These are phyloP conservation scores for Pneumocystis canis DNA, from an alignment of 1,139 yeast species.

Conservation along the genomic window DNA sequence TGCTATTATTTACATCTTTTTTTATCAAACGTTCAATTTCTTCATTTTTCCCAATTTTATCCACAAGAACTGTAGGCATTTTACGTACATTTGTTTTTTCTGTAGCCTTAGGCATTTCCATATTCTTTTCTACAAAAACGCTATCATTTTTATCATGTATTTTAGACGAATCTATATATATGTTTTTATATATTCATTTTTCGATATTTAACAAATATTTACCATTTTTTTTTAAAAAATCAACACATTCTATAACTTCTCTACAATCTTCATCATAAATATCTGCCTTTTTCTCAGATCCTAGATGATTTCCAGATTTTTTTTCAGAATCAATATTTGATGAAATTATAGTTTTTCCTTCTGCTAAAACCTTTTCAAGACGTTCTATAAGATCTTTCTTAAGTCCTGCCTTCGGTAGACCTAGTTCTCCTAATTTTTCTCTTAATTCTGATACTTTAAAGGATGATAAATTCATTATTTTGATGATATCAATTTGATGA, in stretches of 20 bases:
- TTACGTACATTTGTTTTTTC: neutral
- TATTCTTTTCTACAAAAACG: neutral
- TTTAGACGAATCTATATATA: neutral
- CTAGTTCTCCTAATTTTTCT: neutral
- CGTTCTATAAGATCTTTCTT: conserved; percentile 55
- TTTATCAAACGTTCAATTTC: neutral
- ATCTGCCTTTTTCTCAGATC: neutral
- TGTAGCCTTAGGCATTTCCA: neutral
- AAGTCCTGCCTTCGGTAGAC: neutral
- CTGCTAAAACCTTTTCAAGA: conserved; percentile 22
- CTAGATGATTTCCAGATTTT: neutral
- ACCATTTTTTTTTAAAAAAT: neutral
- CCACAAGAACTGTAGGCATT: neutral
- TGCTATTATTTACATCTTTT: neutral
- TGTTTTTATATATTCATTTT: neutral
- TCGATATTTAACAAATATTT: neutral
- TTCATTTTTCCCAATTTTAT: neutral
- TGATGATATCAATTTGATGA: too few species aligned
- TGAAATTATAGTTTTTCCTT: neutral
- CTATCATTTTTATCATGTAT: neutral
- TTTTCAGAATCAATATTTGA: neutral
- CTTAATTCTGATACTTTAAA: conserved; percentile 1
- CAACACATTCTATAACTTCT: neutral
- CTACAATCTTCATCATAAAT: neutral
- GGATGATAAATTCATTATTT: neutral